A percentile compares a stretch with the other conserved stretches of the same genome.
Evolutionary conservation across 805 yeast species (phyloP).

Genomic region (Ogataea trehalophila): DNA sequence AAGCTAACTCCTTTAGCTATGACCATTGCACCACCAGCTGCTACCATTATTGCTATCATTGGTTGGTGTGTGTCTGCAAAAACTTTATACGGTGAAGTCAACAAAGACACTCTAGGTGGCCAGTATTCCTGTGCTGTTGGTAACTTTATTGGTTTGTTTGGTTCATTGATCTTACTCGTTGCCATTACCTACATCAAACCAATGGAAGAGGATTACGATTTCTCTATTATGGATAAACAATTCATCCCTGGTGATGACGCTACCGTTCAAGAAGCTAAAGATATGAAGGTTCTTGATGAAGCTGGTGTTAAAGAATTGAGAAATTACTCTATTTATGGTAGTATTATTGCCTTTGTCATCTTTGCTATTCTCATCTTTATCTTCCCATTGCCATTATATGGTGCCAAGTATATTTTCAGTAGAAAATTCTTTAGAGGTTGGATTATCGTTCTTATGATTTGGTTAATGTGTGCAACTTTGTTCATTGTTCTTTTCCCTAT

Average conservation of each 20-base stretch:
- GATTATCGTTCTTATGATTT: conserved; percentile 32
- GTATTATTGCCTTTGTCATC: conserved; percentile 20
- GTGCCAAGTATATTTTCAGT: conserved; percentile 28
- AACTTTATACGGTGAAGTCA: conserved; percentile 37
- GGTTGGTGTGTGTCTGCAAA: conserved; percentile 42
- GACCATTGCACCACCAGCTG: conserved; percentile 42
- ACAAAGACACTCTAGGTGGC: conserved; percentile 40
- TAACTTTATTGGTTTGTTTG: conserved; percentile 35
- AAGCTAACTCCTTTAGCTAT: conserved; percentile 33
- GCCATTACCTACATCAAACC: conserved; percentile 26
- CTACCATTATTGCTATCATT: conserved; percentile 48
- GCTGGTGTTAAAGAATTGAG: conserved; percentile 16
- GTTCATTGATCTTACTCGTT: conserved; percentile 26
- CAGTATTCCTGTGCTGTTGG: conserved; percentile 43
- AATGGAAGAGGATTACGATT: conserved; percentile 25
- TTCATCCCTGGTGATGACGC: conserved; percentile 33
- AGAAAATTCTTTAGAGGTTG: conserved; percentile 31
- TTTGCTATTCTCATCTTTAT: conserved; percentile 25
- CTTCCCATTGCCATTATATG: conserved; percentile 32
- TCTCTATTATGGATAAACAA: conserved; percentile 21
- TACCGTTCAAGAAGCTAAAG: conserved; percentile 26
- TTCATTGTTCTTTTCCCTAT: conserved; percentile 31
- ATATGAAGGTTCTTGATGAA: conserved; percentile 19
- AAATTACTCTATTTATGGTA: conserved; percentile 22
- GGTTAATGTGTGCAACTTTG: conserved; percentile 29